Evolutionary conservation across 805 yeast genomes (phyloP).

Genomic region (Ogataea kodamae): DNA sequence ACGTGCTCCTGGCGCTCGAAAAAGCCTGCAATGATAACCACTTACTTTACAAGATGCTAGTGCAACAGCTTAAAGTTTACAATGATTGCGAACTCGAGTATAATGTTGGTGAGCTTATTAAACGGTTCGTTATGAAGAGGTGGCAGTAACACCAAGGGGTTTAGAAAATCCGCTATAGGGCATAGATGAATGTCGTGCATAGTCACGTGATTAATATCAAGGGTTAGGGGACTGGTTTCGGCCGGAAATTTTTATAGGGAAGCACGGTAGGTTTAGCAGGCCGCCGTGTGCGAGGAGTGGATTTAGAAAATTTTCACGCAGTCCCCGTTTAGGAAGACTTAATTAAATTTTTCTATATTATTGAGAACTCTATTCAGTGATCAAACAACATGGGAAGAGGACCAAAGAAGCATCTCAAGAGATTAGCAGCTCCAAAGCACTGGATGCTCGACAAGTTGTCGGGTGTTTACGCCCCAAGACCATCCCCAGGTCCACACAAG

Average conservation of each 20-base stretch:
- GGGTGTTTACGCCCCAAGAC: conserved; percentile 99
- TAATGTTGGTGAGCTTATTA: conserved; percentile 42
- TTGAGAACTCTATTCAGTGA: conserved; percentile 15
- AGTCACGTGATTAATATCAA: conserved; percentile 4
- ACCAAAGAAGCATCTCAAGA: conserved; percentile 97
- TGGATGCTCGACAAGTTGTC: conserved; percentile 99
- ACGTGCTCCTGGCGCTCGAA: conserved; percentile 25
- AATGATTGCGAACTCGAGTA: conserved; percentile 37
- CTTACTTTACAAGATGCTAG: conserved; percentile 14
- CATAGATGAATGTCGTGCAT: neutral
- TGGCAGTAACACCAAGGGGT: conserved; percentile 25
- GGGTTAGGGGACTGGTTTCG: conserved; percentile 6
- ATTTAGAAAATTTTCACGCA: conserved; percentile 14
- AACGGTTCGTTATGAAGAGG: conserved; percentile 36
- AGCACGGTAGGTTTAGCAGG: too few species aligned
- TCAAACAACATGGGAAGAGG: conserved; percentile 67
- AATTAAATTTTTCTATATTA: conserved; percentile 10
- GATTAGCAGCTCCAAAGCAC: conserved; percentile 99
- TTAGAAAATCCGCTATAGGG: too few species aligned
- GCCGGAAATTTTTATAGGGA: too few species aligned
- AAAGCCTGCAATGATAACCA: conserved; percentile 20
- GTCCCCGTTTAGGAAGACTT: conserved; percentile 9
- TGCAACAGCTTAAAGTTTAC: conserved; percentile 19
- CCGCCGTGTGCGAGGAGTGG: conserved; percentile 10
- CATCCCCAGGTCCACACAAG: conserved; percentile 99